Base-by-base conservation (phyloP, 495 filamentous ascomycete genomes). In the Penicillium taxi region DNA sequence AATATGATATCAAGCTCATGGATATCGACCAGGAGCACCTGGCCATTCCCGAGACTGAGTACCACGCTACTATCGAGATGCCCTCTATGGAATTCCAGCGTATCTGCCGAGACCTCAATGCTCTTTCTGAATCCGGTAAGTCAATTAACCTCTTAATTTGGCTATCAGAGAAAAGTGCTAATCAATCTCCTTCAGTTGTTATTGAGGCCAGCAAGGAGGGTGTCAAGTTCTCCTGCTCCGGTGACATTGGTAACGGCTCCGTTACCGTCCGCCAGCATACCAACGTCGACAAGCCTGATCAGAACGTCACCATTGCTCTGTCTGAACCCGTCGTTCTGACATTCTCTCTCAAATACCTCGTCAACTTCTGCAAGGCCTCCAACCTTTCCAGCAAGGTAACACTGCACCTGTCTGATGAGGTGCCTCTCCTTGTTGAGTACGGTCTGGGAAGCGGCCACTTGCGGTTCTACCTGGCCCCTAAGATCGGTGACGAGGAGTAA, bases 1-100 rank as follows among this genome's bases (percentile, higher is more conserved):
- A 96, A 66, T 99, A 96, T 62, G 91, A 99, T 65, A 82, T 99
- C 68, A 99, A 99, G 78, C 75, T 99, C 45, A 99, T 99, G 93
- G 91, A 99, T 62, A 96, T 99, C 60, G 91, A 99, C 66, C 91
- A 99, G 66, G 91, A 99, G 70, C 91, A 99, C 62, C 64, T 99
- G 67, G 91, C 91, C 27, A 99, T 99, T 56, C 91, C 91, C 18
- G 93, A 96, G 46, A 99, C 93, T 9, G 91, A 96, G 50, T 99
- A 99, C 55, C 82, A 86, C 26, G 90, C 93, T 24, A 89, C 82
- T 18, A 81, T 96, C 37, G 73, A 71, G 39, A 86, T 99, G 87
- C 91, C 93, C 5, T 75, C 81, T 11, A 53, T 74, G 12, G 91
- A 99, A 65, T 99, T 99, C 67, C 82, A 86, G 70, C 80, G 86